phyloP scores from a whole-genome alignment of 345 rosid species.

The Balakata baccata region DNA sequence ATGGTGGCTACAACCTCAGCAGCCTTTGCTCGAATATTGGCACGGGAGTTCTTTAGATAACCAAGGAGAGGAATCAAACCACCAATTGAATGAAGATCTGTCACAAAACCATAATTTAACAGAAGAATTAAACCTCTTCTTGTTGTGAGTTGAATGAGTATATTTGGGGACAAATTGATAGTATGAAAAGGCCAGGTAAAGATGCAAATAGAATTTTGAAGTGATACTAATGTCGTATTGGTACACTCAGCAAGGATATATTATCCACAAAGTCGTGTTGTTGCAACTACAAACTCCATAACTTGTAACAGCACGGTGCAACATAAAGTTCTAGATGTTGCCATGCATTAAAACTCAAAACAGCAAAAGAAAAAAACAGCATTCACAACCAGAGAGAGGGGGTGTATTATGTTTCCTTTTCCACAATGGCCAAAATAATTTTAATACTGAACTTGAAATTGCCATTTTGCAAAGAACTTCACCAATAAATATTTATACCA shows the following conservation, averaged over 20 bases:
- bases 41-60: constrained; percentile 68
- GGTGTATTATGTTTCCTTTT: background rate
- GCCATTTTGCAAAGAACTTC: background rate
- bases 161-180: background rate
- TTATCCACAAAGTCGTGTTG: background rate
- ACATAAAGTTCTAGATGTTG: background rate
- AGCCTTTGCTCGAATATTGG: constrained; percentile 81
- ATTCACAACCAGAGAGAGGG: background rate
- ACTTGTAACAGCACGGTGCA: background rate
- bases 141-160: background rate
- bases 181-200: background rate
- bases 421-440: background rate
- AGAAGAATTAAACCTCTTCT: background rate
- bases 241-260: background rate
- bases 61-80: constrained; percentile 83
- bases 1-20: constrained; percentile 79
- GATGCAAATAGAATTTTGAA: background rate
- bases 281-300: background rate
- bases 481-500: background rate
- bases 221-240: background rate
- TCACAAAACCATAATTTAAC: background rate
- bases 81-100: constrained; percentile 90
- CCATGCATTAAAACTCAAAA: background rate
- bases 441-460: background rate
- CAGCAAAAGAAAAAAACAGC: background rate